These are phyloP conservation scores for Starmerella gropengiesseri DNA, from an alignment of 805 yeast species.

Conservation along the genomic window DNA sequence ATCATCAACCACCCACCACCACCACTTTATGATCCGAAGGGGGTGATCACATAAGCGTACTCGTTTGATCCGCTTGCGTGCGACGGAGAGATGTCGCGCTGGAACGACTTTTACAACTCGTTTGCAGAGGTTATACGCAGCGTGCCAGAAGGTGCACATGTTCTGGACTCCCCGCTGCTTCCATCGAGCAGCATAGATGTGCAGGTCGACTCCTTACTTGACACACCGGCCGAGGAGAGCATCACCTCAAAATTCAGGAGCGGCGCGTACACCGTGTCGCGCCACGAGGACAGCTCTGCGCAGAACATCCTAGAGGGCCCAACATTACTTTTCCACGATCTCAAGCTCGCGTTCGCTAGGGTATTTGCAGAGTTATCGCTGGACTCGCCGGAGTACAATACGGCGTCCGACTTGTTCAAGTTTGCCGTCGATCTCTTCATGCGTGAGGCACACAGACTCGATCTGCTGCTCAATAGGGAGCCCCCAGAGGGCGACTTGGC, in stretches of 20 bases:
- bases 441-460: slow-evolving; percentile 29
- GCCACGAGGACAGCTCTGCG: slow-evolving; percentile 2
- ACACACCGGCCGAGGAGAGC: slow-evolving; percentile 15
- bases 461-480: slow-evolving; percentile 15
- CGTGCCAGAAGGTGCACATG: slow-evolving; percentile 14
- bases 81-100: slow-evolving; percentile 12
- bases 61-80: too few species aligned
- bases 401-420: slow-evolving; percentile 25
- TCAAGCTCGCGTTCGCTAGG: slow-evolving; percentile 27
- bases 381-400: slow-evolving; percentile 26
- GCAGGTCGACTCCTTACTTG: slow-evolving; percentile 18
- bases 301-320: slow-evolving; percentile 8
- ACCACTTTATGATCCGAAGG: too few species aligned
- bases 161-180: slow-evolving; percentile 15
- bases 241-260: slow-evolving; percentile 16
- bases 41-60: too few species aligned
- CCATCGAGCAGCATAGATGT: slow-evolving; percentile 14
- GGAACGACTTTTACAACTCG: slow-evolving; percentile 19
- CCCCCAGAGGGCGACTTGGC: slow-evolving; percentile 9
- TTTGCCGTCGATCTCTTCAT: slow-evolving; percentile 28
- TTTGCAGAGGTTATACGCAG: slow-evolving; percentile 18
- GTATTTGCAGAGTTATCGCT: slow-evolving; percentile 22
- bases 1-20: too few species aligned
- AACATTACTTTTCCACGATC: slow-evolving; percentile 22
- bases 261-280: slow-evolving; percentile 9